These are phyloP conservation scores for Mycena kentingensis DNA, from an alignment of 768 basidiomycete species.

Conservation along the genomic window DNA sequence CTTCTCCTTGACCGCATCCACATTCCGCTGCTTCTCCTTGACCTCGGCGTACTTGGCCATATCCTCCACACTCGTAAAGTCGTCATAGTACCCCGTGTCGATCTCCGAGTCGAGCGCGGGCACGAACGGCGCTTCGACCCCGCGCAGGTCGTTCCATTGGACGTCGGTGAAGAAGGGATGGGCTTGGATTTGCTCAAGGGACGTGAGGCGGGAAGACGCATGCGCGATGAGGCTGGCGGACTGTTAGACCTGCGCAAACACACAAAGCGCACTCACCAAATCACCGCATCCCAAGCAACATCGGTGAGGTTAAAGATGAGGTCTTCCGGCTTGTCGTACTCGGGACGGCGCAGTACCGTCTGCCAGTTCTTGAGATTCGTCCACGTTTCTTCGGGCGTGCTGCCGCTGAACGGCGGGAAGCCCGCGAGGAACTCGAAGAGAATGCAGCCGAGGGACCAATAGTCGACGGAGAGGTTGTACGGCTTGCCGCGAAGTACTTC, in stretches of 20 bases:
- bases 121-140: conserved; percentile 83
- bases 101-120: conserved; percentile 92
- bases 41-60: conserved; percentile 99
- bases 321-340: conserved; percentile 95
- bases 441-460: conserved; percentile 98
- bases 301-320: conserved; percentile 95
- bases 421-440: conserved; percentile 96
- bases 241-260: conserved; percentile 1
- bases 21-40: conserved; percentile 93
- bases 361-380: conserved; percentile 98
- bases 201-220: conserved; percentile 75
- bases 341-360: conserved; percentile 85
- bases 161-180: conserved; percentile 84
- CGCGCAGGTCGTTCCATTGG: conserved; percentile 80
- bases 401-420: conserved; percentile 97
- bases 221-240: conserved; percentile 78
- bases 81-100: conserved; percentile 95
- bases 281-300: conserved; percentile 92
- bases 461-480: conserved; percentile 95
- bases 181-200: conserved; percentile 66
- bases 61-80: conserved; percentile 84
- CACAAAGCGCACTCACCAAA: conserved; percentile 51
- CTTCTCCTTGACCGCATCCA: conserved; percentile 89
- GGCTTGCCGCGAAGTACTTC: conserved; percentile 93
- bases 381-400: conserved; percentile 97